phyloP scores from a whole-genome alignment of 1,284 basidiomycete species.

The Rhodotorula sp. region DNA sequence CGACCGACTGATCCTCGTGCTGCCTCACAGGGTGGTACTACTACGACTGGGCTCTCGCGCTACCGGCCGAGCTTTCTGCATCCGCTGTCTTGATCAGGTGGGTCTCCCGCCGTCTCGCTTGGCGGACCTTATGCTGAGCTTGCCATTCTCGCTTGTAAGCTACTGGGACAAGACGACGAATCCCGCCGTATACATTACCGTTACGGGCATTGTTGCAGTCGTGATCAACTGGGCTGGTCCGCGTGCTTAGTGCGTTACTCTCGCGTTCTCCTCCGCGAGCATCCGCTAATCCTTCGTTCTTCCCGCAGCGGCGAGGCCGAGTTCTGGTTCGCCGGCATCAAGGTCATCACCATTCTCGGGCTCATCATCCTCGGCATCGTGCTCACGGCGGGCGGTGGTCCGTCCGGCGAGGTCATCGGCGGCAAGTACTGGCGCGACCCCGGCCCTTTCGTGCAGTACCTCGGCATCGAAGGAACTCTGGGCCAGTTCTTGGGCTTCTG shows the following conservation, averaged over 20 bases:
- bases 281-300: not conserved
- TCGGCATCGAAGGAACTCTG: slow-evolving; percentile 55
- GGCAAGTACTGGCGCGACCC: slow-evolving; percentile 44
- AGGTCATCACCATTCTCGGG: slow-evolving; percentile 60
- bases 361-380: slow-evolving; percentile 63
- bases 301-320: slow-evolving; percentile 1
- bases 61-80: slow-evolving; percentile 53
- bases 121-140: slow-evolving; percentile 14
- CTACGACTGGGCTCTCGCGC: slow-evolving; percentile 40
- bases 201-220: slow-evolving; percentile 70
- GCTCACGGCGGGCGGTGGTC: slow-evolving; percentile 51
- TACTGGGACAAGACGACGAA: slow-evolving; percentile 57
- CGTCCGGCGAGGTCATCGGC: slow-evolving; percentile 34
- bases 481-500: slow-evolving; percentile 43
- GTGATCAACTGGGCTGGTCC: slow-evolving; percentile 70
- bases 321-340: slow-evolving; percentile 62
- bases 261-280: not conserved
- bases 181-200: slow-evolving; percentile 72
- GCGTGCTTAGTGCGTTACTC: not conserved
- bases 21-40: not conserved
- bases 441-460: slow-evolving; percentile 38
- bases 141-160: slow-evolving; percentile 30
- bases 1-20: no score
- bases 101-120: slow-evolving; percentile 46
- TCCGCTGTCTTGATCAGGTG: slow-evolving; percentile 52